Evolutionary conservation across 208 protist species (phyloP), one percentile per base, ranked within the genome.

Genomic region (Crithidia fasciculata): DNA sequence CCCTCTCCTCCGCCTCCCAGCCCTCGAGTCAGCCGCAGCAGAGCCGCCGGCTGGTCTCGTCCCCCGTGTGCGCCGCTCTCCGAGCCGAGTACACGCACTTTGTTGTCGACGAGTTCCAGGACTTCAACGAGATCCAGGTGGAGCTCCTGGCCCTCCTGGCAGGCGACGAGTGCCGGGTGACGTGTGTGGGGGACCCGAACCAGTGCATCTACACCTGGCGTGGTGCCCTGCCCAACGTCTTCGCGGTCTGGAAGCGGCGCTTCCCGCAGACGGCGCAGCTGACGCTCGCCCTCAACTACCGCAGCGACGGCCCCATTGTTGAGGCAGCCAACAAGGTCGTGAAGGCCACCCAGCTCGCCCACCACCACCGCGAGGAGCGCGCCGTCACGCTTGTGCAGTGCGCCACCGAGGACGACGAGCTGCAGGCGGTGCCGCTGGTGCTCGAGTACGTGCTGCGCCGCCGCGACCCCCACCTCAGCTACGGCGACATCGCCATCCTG

Each of bases 161-260:
- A 2, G 92, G 90, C 7, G 87, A 94, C 36, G 84, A 56, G 28
- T 95, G 90, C 49, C 90, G 87, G 10, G 92, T 95, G 60, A 94
- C 92, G 28, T 97, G 92, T 52, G 90, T 97, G 5, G 92, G 92
- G 2, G 90, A 97, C 71, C 92, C 92, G 0, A 90, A 95, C 63
- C 92, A 97, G 74, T 94, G 90, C 80, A 97, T 97, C 78, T 97
- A 97, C 82, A 78, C 78, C 37, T 97, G 88, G 87, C 80, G 92
- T n/a, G 92, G 92, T 15, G 92, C 92, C 43, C 75, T 92, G 61
- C 79, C 84, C 9, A 70, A 89, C 37, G 82, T 84, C 13, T 94
- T 97, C 70, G 71, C 60, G 6, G 72, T 72, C 6, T 97, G 92
- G 90, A 84, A 85, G 53, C 70, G 75, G 16, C 90, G 92, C 15